Evolutionary conservation across 2,329 filamentous ascomycete genomes (phyloP).

Genomic region (Nakataea oryzae): DNA sequence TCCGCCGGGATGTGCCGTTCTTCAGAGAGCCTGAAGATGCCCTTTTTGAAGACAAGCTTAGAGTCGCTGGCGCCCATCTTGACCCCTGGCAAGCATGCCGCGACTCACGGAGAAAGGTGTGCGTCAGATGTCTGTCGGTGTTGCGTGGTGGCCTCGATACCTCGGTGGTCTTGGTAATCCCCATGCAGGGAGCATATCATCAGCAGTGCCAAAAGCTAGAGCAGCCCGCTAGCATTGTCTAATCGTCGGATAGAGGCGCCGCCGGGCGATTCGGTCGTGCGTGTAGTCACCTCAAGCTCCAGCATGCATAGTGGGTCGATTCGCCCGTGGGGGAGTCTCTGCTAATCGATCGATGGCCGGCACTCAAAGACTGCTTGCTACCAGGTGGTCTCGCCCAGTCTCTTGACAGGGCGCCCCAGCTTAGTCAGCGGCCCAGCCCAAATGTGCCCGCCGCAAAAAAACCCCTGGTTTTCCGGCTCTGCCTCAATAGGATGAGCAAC

Average conservation of each 20-base stretch:
- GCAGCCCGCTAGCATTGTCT: background rate
- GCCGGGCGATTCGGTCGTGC: background rate
- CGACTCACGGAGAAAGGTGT: background rate
- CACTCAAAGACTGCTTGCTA: too few species aligned
- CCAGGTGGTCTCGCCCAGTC: background rate
- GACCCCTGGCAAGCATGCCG: constrained; percentile 5
- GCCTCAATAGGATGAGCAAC: too few species aligned
- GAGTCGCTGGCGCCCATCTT: constrained; percentile 96
- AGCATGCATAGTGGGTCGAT: background rate
- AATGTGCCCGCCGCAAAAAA: too few species aligned
- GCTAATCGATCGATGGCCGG: background rate
- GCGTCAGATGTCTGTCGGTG: background rate
- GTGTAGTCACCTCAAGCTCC: background rate
- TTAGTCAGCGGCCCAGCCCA: too few species aligned
- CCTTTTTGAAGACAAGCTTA: constrained; percentile 97
- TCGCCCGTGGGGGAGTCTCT: background rate
- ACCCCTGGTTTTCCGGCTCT: too few species aligned
- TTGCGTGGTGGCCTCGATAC: background rate
- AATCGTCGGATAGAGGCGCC: background rate
- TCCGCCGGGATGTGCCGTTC: constrained; percentile 78
- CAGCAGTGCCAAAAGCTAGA: background rate
- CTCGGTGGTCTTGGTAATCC: background rate
- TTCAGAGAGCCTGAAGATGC: constrained; percentile 93
- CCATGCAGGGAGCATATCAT: background rate
- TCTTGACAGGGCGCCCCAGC: too few species aligned